Percentiles rank a stretch among this genome's conserved stretches.
Evolutionary conservation across 192 early-diverging fungal genomes (phyloP).

Genomic region (Coemansia sp.): DNA sequence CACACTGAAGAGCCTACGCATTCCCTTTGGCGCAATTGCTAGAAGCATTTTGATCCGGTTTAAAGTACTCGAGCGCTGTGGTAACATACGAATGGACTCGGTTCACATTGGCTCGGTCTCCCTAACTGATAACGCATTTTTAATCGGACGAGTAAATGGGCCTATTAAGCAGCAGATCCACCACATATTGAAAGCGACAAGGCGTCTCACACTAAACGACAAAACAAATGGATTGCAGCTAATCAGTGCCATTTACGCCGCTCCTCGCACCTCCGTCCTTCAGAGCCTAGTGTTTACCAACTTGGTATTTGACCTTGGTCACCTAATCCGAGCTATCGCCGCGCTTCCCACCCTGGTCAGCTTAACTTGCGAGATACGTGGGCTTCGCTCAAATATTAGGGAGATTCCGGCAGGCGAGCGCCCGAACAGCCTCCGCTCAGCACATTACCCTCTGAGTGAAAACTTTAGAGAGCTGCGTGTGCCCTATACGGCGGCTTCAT

Average conservation of each 20-base stretch:
- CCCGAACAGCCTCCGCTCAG: not conserved
- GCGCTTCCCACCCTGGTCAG: conserved; percentile 7
- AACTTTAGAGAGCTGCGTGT: not conserved
- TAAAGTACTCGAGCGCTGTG: not conserved
- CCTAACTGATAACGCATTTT: not conserved
- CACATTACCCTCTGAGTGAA: not conserved
- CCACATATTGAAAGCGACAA: not conserved
- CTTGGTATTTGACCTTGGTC: conserved; percentile 3
- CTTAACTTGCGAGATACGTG: conserved; percentile 1
- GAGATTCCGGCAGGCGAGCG: not conserved
- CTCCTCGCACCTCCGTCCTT: not conserved
- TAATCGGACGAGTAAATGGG: not conserved
- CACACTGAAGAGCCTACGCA: not conserved
- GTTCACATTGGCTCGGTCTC: not conserved
- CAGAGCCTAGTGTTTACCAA: not conserved
- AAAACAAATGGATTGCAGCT: not conserved
- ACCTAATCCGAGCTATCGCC: not conserved
- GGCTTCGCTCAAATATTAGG: not conserved
- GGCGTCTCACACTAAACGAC: not conserved
- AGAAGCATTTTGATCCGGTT: not conserved
- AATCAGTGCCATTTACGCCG: not conserved
- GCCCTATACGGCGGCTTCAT: not conserved
- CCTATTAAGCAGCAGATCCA: conserved; percentile 3
- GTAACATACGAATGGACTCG: not conserved
- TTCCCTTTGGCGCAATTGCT: not conserved